Evolutionary conservation across 305 asterid genomes (phyloP).

Genomic region (Fraxinus baroniana): DNA sequence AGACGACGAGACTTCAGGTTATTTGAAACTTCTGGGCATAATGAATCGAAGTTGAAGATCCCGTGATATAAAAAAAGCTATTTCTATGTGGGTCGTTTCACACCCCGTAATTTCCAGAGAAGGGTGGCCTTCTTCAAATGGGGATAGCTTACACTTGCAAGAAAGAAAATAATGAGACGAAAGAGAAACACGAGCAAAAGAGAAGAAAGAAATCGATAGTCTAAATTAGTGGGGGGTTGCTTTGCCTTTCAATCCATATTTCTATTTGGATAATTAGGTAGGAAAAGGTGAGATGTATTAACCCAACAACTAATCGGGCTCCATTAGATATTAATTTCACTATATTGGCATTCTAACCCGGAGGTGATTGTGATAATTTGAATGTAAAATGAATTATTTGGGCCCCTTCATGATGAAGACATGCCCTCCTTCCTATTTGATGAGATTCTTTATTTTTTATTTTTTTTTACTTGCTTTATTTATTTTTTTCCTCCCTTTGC

Average conservation of each 20-base stretch:
- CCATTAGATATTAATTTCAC: neutral
- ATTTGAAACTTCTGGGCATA: neutral
- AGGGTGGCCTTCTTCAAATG: neutral
- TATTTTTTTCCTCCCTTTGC: neutral
- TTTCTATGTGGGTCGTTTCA: neutral
- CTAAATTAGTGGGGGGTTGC: neutral
- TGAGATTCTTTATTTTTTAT: neutral
- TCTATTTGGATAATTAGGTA: neutral
- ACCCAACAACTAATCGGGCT: neutral
- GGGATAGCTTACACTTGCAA: neutral
- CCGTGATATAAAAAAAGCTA: neutral
- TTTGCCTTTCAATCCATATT: neutral
- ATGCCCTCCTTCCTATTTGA: neutral
- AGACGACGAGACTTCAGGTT: too few relatives aligned
- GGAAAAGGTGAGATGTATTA: neutral
- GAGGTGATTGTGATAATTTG: neutral
- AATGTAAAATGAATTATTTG: neutral
- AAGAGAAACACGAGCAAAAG: neutral
- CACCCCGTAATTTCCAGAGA: neutral
- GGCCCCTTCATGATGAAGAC: neutral
- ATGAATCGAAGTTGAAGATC: neutral
- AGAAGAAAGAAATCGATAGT: neutral
- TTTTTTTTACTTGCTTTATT: too few relatives aligned
- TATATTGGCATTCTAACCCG: neutral
- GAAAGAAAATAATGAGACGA: neutral